Evolutionary conservation across 495 filamentous ascomycete species (phyloP).

Genomic region (Neurospora hispaniola): DNA sequence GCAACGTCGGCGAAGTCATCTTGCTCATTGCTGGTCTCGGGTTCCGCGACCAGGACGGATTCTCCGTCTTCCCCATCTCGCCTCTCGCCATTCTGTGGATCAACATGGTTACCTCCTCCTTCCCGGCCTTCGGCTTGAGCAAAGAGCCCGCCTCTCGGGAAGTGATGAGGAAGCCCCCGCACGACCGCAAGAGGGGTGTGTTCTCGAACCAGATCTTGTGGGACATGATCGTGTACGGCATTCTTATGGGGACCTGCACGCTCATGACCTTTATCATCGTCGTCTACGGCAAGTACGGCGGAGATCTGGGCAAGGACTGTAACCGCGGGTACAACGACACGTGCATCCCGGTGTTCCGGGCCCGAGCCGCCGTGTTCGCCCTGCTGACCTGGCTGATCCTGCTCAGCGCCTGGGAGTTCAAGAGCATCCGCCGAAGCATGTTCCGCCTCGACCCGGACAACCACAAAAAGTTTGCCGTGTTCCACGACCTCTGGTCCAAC

Average conservation of each 20-base stretch:
- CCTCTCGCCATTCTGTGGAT: slow-evolving; percentile 71
- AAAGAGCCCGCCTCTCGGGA: slow-evolving; percentile 56
- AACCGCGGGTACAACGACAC: slow-evolving; percentile 44
- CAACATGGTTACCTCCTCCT: slow-evolving; percentile 66
- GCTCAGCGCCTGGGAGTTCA: slow-evolving; percentile 67
- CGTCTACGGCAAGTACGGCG: slow-evolving; percentile 49
- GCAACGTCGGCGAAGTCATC: slow-evolving; percentile 67
- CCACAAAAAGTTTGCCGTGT: slow-evolving; percentile 39
- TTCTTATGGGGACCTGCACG: slow-evolving; percentile 56
- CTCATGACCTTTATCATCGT: slow-evolving; percentile 60
- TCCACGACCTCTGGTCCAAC: slow-evolving; percentile 59
- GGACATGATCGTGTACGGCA: slow-evolving; percentile 66
- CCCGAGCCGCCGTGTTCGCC: slow-evolving; percentile 65
- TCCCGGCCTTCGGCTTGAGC: slow-evolving; percentile 66
- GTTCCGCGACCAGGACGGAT: slow-evolving; percentile 52
- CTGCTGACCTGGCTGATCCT: slow-evolving; percentile 66
- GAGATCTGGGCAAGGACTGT: slow-evolving; percentile 53
- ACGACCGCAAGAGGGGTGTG: slow-evolving; percentile 53
- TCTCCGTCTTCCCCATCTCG: slow-evolving; percentile 66
- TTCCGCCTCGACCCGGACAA: slow-evolving; percentile 56
- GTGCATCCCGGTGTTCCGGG: slow-evolving; percentile 61
- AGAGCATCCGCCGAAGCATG: slow-evolving; percentile 56
- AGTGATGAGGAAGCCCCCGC: slow-evolving; percentile 62
- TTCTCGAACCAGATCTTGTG: slow-evolving; percentile 59
- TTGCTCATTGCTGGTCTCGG: slow-evolving; percentile 59